Evolutionary conservation across 768 basidiomycete genomes (phyloP), one percentile per base, ranked within the genome.

Genomic region (Boletus tomentosulus): DNA sequence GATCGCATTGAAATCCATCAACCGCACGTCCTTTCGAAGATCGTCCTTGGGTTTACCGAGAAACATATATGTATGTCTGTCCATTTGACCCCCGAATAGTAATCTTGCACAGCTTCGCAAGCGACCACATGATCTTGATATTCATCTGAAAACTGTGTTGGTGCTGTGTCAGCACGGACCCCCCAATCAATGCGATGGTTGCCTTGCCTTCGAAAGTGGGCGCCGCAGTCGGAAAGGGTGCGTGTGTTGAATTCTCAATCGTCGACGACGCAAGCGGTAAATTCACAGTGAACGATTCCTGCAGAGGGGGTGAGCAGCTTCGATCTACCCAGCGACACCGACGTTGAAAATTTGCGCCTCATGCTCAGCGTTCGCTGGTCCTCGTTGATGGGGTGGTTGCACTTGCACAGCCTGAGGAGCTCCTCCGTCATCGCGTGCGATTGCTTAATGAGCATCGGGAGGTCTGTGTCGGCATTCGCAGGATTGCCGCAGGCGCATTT

Each of bases 1-100:
- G 71, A 99, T 94, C 3, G 89, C 83, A 64, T 97, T 95, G 72
- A 98, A 92, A 65, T 98, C 97, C 96, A 98, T 98, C 50, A 99
- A 71, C 6, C 97, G 82, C 0, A 94, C 95, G 63, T 99, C 97
- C 74, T 99, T 99, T 37, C 97, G 81, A 31, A 99, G 77, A 71
- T 99, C 97, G 66, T 99, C 97, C 69, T 93, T 92, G 8, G 96
- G 96, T 69, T 99, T 99, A 49, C 91, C 92, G 7, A 99, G 77
- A 76, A 98, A 98, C 72, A n/a, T n/a, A n/a, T n/a, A 84, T 86
- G 73, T 98, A 98, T 11, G 73, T 74, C 53, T 85, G 82, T 1
- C 93, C 93, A 64, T 98, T 83, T 59, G 83, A 86, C 1, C 92
- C 95, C 28, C 73, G 74, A 46, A 98, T 87, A 1, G 85, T 86